A percentile compares a stretch with the other conserved stretches of the same genome.
These are phyloP conservation scores for Plasmodium knowlesi DNA, from an alignment of 169 alveolate species.

Conservation along the genomic window DNA sequence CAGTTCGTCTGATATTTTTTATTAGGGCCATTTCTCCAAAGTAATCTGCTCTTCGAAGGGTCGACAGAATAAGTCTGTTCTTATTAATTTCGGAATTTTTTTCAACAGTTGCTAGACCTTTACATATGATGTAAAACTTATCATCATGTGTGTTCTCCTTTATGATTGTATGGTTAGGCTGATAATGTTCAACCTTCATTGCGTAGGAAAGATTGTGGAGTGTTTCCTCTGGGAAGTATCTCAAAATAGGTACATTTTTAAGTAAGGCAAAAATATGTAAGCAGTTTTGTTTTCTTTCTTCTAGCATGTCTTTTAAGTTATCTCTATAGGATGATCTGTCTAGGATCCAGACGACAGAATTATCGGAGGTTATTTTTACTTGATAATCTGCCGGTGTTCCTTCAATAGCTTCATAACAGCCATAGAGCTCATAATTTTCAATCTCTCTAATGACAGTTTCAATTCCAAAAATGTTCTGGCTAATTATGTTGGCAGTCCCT, in stretches of 20 bases:
- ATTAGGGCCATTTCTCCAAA: slow-evolving; percentile 97
- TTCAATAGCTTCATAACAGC: slow-evolving; percentile 42
- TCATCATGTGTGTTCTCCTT: slow-evolving; percentile 55
- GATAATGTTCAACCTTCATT: slow-evolving; percentile 52
- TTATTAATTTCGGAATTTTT: slow-evolving; percentile 28
- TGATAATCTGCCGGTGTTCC: slow-evolving; percentile 48
- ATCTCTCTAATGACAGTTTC: slow-evolving; percentile 38
- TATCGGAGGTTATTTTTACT: slow-evolving; percentile 55
- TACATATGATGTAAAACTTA: slow-evolving; percentile 66
- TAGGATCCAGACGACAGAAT: slow-evolving; percentile 53
- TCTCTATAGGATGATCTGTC: slow-evolving; percentile 26
- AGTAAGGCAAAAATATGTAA: slow-evolving; percentile 51
- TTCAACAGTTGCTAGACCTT: slow-evolving; percentile 75
- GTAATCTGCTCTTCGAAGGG: slow-evolving; percentile 89
- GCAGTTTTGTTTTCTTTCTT: slow-evolving; percentile 64
- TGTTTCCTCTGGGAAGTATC: slow-evolving; percentile 54
- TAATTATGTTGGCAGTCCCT: slow-evolving; percentile 72
- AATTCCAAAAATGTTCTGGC: slow-evolving; percentile 47
- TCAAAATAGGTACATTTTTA: slow-evolving; percentile 63
- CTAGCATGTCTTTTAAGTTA: slow-evolving; percentile 58
- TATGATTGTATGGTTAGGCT: slow-evolving; percentile 74
- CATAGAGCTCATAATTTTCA: slow-evolving; percentile 56
- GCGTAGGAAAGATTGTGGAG: slow-evolving; percentile 61
- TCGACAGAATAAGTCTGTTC: slow-evolving; percentile 49
- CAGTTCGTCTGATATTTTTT: slow-evolving; percentile 94